A percentile compares a stretch with the other conserved stretches of the same genome.
Evolutionary conservation across 768 basidiomycete species (phyloP).

Genomic region (Paxillus rubicundulus): DNA sequence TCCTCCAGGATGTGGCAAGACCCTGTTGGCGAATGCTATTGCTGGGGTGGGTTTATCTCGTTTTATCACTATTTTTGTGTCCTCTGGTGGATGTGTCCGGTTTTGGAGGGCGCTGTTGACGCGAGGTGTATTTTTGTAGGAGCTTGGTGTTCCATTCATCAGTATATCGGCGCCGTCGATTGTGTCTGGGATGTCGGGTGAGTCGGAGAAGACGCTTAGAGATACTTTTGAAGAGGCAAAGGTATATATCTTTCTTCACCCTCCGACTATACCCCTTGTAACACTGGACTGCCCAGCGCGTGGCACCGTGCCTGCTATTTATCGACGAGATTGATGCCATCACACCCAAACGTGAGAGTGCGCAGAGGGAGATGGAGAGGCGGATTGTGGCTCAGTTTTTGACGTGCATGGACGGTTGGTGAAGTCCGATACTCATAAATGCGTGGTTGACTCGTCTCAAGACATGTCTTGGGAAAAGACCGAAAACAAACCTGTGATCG

Average conservation of each 20-base stretch:
- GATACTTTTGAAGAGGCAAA: slow-evolving; percentile 98
- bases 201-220: slow-evolving; percentile 93
- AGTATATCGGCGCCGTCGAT: slow-evolving; percentile 93
- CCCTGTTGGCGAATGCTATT: slow-evolving; percentile 88
- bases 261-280: neutral
- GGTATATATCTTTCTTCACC: slow-evolving; percentile 39
- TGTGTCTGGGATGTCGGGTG: slow-evolving; percentile 97
- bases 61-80: neutral
- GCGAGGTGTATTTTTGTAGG: slow-evolving; percentile 44
- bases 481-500: slow-evolving; percentile 87
- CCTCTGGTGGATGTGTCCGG: neutral
- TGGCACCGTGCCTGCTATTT: slow-evolving; percentile 91
- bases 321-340: slow-evolving; percentile 99
- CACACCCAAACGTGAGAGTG: slow-evolving; percentile 95
- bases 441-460: slow-evolving; percentile 30
- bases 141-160: slow-evolving; percentile 91
- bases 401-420: slow-evolving; percentile 96
- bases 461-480: slow-evolving; percentile 96
- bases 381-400: slow-evolving; percentile 96
- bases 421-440: neutral
- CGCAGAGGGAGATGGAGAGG: slow-evolving; percentile 97
- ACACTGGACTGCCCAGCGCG: slow-evolving; percentile 47
- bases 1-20: slow-evolving; percentile 97
- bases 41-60: slow-evolving; percentile 67
- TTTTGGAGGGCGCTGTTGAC: neutral